These are phyloP conservation scores for Vigna radiata DNA, from an alignment of 306 rosid species.

Conservation along the genomic window DNA sequence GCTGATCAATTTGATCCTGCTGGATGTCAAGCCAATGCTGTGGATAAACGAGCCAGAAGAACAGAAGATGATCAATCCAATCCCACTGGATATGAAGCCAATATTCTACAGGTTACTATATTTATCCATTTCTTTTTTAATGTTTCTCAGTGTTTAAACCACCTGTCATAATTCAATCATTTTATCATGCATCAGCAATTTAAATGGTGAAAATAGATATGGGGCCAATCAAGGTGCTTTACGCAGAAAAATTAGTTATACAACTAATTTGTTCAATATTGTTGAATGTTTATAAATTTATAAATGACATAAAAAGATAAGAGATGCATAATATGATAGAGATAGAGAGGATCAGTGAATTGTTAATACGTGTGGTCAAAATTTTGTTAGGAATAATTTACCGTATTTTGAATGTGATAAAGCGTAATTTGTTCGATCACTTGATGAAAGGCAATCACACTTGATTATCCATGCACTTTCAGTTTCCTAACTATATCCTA, in stretches of 20 bases:
- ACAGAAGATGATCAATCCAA: constrained; percentile 53
- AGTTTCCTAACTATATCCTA: neutral
- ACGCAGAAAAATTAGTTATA: neutral
- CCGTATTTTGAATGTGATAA: neutral
- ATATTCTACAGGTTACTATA: constrained; percentile 56
- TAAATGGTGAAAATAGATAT: neutral
- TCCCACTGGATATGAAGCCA: constrained; percentile 45
- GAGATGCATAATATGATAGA: neutral
- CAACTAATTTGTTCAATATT: neutral
- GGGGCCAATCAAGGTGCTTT: neutral
- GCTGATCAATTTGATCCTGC: constrained; percentile 54
- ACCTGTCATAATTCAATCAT: constrained; percentile 26
- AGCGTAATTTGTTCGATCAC: neutral
- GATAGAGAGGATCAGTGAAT: neutral
- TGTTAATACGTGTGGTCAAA: neutral
- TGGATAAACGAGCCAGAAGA: constrained; percentile 39
- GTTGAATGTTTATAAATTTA: neutral
- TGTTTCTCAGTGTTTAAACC: neutral
- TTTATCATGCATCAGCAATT: neutral
- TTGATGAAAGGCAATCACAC: neutral
- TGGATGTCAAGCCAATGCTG: constrained; percentile 44
- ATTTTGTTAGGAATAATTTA: neutral
- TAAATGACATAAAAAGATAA: neutral
- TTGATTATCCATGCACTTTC: neutral
- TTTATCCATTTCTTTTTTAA: constrained; percentile 19